Conservation (phyloP, 306 rosid species). For the Vigna hirtella region DNA sequence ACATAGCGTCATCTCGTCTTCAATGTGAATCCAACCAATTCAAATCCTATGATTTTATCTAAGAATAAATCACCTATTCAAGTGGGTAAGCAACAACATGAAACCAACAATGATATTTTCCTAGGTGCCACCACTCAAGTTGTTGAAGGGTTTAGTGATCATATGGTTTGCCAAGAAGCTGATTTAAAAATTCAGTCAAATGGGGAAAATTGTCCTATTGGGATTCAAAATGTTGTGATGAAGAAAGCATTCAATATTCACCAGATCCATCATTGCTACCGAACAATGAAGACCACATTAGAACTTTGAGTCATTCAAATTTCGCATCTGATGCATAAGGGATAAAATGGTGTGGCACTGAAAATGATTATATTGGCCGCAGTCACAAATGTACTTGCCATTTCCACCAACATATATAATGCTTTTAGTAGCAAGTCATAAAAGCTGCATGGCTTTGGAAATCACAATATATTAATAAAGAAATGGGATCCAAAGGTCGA, state of each 20-base stretch:
- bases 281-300: slow-evolving; percentile 44
- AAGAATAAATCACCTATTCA: slow-evolving; percentile 50
- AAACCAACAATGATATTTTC: slow-evolving; percentile 44
- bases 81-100: slow-evolving; percentile 47
- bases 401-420: too few species aligned
- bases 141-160: slow-evolving; percentile 44
- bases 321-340: slow-evolving; percentile 49
- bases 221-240: slow-evolving; percentile 48
- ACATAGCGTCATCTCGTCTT: slow-evolving; percentile 16
- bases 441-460: too few species aligned
- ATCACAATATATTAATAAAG: too few species aligned
- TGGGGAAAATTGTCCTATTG: slow-evolving; percentile 46
- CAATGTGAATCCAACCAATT: slow-evolving; percentile 48
- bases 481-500: too few species aligned
- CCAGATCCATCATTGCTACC: slow-evolving; percentile 46
- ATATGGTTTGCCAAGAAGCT: slow-evolving; percentile 44
- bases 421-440: too few species aligned
- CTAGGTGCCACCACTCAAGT: slow-evolving; percentile 46
- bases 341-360: slow-evolving; percentile 1
- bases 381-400: too few species aligned
- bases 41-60: slow-evolving; percentile 41
- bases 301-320: slow-evolving; percentile 45
- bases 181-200: slow-evolving; percentile 44
- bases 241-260: slow-evolving; percentile 49
- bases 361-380: too few species aligned